These are phyloP conservation scores for Diaporthe sp. DNA, from an alignment of 2,329 filamentous ascomycete species.

Conservation along the genomic window DNA sequence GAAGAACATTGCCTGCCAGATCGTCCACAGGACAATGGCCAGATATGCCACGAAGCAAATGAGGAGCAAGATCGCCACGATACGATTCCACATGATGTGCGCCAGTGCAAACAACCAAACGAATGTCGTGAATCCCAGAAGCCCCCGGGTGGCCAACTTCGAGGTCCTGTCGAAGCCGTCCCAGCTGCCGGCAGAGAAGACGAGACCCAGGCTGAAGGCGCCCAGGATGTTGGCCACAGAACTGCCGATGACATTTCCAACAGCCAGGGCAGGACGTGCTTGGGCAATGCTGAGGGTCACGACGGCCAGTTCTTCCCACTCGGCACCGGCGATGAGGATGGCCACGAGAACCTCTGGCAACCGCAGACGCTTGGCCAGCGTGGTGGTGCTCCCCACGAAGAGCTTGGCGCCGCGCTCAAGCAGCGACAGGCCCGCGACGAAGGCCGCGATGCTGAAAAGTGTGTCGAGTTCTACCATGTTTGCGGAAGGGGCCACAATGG, in stretches of 20 bases:
- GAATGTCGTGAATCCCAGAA: constrained; percentile 54
- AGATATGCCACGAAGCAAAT: constrained; percentile 56
- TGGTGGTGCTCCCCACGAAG: constrained; percentile 62
- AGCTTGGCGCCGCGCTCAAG: constrained; percentile 63
- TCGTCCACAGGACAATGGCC: constrained; percentile 54
- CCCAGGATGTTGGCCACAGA: constrained; percentile 66
- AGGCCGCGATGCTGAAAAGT: constrained; percentile 52
- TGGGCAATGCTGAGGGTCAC: constrained; percentile 59
- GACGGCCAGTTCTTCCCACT: constrained; percentile 67
- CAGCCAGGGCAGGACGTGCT: constrained; percentile 56
- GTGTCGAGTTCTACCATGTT: constrained; percentile 30
- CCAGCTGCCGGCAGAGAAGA: constrained; percentile 47
- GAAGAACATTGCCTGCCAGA: constrained; percentile 53
- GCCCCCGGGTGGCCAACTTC: constrained; percentile 55
- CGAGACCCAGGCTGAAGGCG: constrained; percentile 63
- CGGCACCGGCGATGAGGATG: constrained; percentile 62
- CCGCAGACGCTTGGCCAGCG: constrained; percentile 54
- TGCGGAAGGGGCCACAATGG: not conserved
- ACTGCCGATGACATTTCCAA: constrained; percentile 66
- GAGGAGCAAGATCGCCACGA: constrained; percentile 52
- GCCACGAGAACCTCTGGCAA: constrained; percentile 60
- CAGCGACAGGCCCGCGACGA: constrained; percentile 57
- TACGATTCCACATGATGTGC: constrained; percentile 34
- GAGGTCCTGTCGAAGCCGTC: constrained; percentile 57
- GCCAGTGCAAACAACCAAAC: constrained; percentile 47